A percentile compares a stretch with the other conserved stretches of the same genome.
Conservation (phyloP, 139 green algal species). For the Picochlorum sp. region DNA sequence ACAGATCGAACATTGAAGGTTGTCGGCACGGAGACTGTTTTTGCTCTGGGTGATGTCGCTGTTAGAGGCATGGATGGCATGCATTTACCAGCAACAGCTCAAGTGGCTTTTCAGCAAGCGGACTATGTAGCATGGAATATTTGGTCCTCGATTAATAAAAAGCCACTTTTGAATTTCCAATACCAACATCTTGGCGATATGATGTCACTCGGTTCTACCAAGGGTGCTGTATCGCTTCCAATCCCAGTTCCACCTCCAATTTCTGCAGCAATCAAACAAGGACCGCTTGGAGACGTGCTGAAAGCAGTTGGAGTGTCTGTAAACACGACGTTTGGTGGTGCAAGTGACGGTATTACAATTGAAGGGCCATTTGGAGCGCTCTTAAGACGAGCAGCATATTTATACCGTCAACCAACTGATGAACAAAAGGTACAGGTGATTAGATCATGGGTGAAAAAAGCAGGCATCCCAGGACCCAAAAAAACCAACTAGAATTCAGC, state of each 20-base stretch:
- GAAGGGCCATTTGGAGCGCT: constrained; percentile 71
- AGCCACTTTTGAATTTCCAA: constrained; percentile 83
- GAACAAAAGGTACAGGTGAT: constrained; percentile 70
- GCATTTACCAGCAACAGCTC: constrained; percentile 56
- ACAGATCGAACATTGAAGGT: constrained; percentile 79
- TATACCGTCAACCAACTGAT: constrained; percentile 87
- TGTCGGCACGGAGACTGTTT: constrained; percentile 57
- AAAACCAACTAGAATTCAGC: background rate
- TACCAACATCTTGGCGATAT: constrained; percentile 98
- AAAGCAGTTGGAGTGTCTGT: constrained; percentile 44
- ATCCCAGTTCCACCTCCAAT: constrained; percentile 38
- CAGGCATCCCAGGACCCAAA: background rate
- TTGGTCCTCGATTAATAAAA: constrained; percentile 83
- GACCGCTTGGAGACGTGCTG: constrained; percentile 52
- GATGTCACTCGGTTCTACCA: constrained; percentile 80
- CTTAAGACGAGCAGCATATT: constrained; percentile 75
- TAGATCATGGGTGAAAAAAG: constrained; percentile 42
- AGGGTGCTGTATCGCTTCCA: constrained; percentile 71
- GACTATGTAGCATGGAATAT: constrained; percentile 98
- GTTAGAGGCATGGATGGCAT: constrained; percentile 9
- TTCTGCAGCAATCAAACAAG: constrained; percentile 29
- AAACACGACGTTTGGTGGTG: constrained; percentile 6
- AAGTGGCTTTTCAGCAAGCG: constrained; percentile 96
- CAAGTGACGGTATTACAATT: constrained; percentile 50
- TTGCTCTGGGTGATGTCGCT: constrained; percentile 85